Conservation (phyloP, 352 stramenopile genomes). For the Salisapilia sapeloensis region DNA sequence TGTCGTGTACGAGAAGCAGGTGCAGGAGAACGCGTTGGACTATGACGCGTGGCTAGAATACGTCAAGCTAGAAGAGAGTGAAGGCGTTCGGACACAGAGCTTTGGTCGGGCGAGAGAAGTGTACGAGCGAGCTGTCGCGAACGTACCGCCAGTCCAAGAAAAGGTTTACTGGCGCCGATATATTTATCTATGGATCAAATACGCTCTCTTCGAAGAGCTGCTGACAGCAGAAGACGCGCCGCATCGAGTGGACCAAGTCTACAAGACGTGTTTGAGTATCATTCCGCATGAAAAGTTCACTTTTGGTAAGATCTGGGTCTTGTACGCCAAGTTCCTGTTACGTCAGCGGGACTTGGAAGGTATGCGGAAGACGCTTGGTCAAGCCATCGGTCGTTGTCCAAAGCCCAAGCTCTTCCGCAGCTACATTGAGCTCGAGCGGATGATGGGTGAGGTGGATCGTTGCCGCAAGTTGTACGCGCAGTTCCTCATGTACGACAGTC, state of each 20-base stretch:
- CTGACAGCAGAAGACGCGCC: conserved; percentile 45
- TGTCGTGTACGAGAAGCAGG: conserved; percentile 88
- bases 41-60: conserved; percentile 99
- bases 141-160: conserved; percentile 87
- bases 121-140: conserved; percentile 91
- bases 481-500: conserved; percentile 58
- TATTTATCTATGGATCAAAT: conserved; percentile 99
- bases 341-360: conserved; percentile 85
- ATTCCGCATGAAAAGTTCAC: conserved; percentile 94
- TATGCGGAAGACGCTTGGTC: conserved; percentile 86
- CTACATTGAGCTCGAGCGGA: conserved; percentile 93
- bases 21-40: conserved; percentile 84
- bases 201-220: conserved; percentile 96
- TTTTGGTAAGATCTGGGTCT: conserved; percentile 98
- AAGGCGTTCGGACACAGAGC: conserved; percentile 30
- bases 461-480: conserved; percentile 84
- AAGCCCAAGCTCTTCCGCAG: conserved; percentile 86
- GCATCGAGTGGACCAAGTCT: conserved; percentile 84
- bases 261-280: conserved; percentile 86
- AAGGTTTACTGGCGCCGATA: conserved; percentile 98
- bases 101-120: conserved; percentile 82
- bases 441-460: conserved; percentile 96
- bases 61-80: conserved; percentile 93
- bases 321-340: conserved; percentile 94
- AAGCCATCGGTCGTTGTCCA: conserved; percentile 88